phyloP scores from a whole-genome alignment of 305 asterid genomes.

The Solanum aculeatissimum region DNA sequence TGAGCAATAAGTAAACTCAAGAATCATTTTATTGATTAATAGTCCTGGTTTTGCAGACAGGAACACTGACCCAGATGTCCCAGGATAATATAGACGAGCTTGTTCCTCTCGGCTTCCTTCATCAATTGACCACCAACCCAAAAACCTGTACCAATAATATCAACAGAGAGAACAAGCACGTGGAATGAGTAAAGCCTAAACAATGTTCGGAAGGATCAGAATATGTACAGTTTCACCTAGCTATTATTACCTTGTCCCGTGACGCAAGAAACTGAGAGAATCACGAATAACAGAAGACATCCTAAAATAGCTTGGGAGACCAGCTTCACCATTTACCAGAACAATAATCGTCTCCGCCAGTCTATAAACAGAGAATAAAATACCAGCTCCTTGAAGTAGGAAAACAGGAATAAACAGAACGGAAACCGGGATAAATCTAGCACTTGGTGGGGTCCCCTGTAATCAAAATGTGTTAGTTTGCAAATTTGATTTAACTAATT shows the following conservation, averaged over 20 bases:
- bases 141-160: conserved; percentile 34
- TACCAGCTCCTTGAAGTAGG: conserved; percentile 82
- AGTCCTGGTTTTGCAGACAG: background rate
- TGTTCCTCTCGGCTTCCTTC: conserved; percentile 92
- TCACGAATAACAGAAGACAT: conserved; percentile 46
- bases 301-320: conserved; percentile 45
- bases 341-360: conserved; percentile 37
- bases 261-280: conserved; percentile 67
- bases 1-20: background rate
- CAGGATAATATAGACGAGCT: conserved; percentile 67
- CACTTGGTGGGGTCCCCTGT: conserved; percentile 88
- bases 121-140: conserved; percentile 98
- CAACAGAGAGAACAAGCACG: background rate
- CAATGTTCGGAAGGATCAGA: background rate
- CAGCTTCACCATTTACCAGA: conserved; percentile 27
- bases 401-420: conserved; percentile 74
- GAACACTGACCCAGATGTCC: conserved; percentile 55
- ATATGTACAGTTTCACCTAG: background rate
- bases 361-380: conserved; percentile 61
- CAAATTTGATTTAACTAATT: background rate
- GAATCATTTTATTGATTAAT: background rate
- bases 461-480: conserved; percentile 3
- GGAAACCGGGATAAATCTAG: conserved; percentile 59
- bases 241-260: conserved; percentile 62
- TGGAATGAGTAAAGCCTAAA: background rate